These are phyloP conservation scores for Boletus eberwhitei DNA, from an alignment of 768 basidiomycete genomes.

Conservation along the genomic window DNA sequence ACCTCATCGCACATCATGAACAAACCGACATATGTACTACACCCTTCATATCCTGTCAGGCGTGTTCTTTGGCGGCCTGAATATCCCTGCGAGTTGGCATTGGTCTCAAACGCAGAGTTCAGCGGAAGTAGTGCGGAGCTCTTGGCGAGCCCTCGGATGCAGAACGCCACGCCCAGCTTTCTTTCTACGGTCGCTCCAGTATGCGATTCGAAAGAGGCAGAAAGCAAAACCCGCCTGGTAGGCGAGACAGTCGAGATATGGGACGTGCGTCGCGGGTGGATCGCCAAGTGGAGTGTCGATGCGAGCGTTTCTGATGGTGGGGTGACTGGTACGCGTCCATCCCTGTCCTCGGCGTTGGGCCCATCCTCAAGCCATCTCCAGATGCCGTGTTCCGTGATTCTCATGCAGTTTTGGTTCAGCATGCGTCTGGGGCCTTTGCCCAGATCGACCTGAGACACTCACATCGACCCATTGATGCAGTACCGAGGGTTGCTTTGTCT, in stretches of 20 bases:
- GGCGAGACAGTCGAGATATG: slow-evolving; percentile 78
- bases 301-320: slow-evolving; percentile 67
- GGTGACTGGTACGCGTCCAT: slow-evolving; percentile 56
- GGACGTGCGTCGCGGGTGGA: slow-evolving; percentile 79
- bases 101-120: slow-evolving; percentile 65
- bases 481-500: slow-evolving; percentile 58
- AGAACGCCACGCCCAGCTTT: slow-evolving; percentile 20
- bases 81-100: slow-evolving; percentile 70
- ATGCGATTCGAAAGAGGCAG: slow-evolving; percentile 15
- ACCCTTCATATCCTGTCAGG: slow-evolving; percentile 72
- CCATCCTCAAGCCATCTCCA: slow-evolving; percentile 23
- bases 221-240: slow-evolving; percentile 9
- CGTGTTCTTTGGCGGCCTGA: slow-evolving; percentile 74
- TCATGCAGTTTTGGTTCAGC: slow-evolving; percentile 70
- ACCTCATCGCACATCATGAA: slow-evolving; percentile 54
- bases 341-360: not conserved
- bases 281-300: slow-evolving; percentile 78
- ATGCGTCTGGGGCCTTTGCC: slow-evolving; percentile 72
- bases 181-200: slow-evolving; percentile 8
- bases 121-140: slow-evolving; percentile 29
- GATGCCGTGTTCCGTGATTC: slow-evolving; percentile 70
- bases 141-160: slow-evolving; percentile 30
- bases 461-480: slow-evolving; percentile 60
- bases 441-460: slow-evolving; percentile 72
- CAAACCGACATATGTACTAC: slow-evolving; percentile 66